Percentiles rank a stretch among this genome's conserved stretches.
phyloP scores from a whole-genome alignment of 345 rosid species.

The Bretschneidera sinensis region DNA sequence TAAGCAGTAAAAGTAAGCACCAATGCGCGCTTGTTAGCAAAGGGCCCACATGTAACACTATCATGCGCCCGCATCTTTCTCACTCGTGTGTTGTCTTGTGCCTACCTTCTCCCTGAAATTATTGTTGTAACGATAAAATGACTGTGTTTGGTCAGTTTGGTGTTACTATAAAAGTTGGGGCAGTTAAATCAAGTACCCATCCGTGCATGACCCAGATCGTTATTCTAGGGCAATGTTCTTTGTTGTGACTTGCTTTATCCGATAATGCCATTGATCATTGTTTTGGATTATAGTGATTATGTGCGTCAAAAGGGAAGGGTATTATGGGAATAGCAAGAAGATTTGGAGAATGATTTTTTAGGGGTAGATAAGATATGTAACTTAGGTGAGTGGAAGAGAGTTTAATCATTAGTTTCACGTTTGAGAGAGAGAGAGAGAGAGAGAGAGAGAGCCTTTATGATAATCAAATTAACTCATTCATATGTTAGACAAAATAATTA shows the following conservation, averaged over 20 bases:
- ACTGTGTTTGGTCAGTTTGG: constrained; percentile 1
- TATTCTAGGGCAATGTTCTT: constrained; percentile 26
- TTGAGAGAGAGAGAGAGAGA: not conserved
- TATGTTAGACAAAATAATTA: no score
- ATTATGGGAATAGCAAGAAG: constrained; percentile 6
- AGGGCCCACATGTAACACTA: constrained; percentile 17
- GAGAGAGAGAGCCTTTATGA: no score
- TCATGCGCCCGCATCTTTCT: constrained; percentile 18
- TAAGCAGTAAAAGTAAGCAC: no score
- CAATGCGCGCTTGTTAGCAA: constrained; percentile 23
- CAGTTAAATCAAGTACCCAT: constrained; percentile 40
- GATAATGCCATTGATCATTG: not conserved
- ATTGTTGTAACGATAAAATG: not conserved
- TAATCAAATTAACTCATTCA: no score
- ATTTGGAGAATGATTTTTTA: constrained; percentile 8
- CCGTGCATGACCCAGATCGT: constrained; percentile 27
- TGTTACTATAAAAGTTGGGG: constrained; percentile 7
- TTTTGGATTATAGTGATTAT: not conserved
- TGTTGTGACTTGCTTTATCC: not conserved
- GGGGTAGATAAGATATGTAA: constrained; percentile 19
- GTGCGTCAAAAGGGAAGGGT: constrained; percentile 1
- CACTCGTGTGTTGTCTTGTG: no score
- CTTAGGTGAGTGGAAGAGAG: constrained; percentile 12
- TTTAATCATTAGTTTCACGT: constrained; percentile 16
- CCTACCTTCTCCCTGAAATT: not conserved